Percentiles rank a stretch among this genome's conserved stretches.
Conservation (phyloP, 169 alveolate species). For the Toxoplasma gondii region DNA sequence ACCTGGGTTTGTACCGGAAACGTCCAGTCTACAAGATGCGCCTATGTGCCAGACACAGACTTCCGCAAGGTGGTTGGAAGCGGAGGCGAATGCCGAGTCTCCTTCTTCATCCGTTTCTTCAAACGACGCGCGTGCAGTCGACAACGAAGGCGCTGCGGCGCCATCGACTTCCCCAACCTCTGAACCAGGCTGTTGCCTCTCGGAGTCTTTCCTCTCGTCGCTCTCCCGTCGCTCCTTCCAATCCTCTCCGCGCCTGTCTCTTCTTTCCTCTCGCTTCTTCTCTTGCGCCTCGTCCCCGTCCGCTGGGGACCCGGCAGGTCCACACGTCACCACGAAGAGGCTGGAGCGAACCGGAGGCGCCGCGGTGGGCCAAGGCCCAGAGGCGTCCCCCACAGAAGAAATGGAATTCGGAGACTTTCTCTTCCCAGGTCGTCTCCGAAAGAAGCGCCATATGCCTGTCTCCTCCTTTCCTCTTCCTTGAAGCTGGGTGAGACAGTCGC, state of each 20-base stretch:
- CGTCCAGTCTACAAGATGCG: not conserved
- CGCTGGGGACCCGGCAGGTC: not conserved
- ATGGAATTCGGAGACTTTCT: too few relatives aligned
- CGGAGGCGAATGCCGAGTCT: not conserved
- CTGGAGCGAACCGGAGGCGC: not conserved
- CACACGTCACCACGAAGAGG: not conserved
- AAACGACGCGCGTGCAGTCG: not conserved
- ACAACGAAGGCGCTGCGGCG: too few relatives aligned
- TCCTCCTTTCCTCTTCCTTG: too few relatives aligned
- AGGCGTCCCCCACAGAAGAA: too few relatives aligned
- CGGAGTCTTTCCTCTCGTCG: not conserved
- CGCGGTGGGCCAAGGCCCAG: too few relatives aligned
- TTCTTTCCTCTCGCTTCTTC: not conserved
- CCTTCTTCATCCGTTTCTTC: not conserved
- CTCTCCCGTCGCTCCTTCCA: not conserved
- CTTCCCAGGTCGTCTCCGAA: too few relatives aligned
- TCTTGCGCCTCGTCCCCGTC: not conserved
- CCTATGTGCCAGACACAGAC: not conserved
- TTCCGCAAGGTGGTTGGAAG: not conserved
- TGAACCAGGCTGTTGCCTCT: not conserved
- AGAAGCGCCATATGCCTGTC: too few relatives aligned
- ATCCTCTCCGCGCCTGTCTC: not conserved
- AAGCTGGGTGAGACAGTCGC: too few relatives aligned
- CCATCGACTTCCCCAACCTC: too few relatives aligned
- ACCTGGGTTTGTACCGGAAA: not conserved